Evolutionary conservation across 257 asterid species (phyloP).

Genomic region (Leptodermis oblonga): DNA sequence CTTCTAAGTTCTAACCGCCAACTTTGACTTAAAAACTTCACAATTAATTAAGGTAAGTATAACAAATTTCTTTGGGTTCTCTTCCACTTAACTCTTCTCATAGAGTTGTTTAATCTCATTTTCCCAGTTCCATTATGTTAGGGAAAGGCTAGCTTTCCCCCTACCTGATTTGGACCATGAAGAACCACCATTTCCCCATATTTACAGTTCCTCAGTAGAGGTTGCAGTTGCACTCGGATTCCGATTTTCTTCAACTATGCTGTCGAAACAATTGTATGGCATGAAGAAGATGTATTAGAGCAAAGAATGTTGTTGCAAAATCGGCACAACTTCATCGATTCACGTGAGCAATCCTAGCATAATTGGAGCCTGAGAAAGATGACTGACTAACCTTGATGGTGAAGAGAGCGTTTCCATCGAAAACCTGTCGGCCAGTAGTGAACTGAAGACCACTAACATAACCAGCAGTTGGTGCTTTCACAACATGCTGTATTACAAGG

Average conservation of each 20-base stretch:
- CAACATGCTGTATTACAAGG: slow-evolving; percentile 62
- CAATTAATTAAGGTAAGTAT: not conserved
- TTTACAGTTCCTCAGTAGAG: not conserved
- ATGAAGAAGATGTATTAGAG: not conserved
- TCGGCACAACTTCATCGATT: not conserved
- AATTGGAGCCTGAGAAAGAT: not conserved
- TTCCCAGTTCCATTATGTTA: not conserved
- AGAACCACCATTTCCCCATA: not conserved
- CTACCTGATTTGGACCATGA: not conserved
- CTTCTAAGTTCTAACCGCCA: not conserved
- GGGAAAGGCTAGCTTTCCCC: not conserved
- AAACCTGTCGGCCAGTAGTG: slow-evolving; percentile 76
- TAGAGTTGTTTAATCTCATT: not conserved
- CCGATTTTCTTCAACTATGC: slow-evolving; percentile 11
- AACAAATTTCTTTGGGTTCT: too few species aligned
- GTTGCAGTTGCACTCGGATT: too few species aligned
- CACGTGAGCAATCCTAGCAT: not conserved
- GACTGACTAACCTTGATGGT: slow-evolving; percentile 52
- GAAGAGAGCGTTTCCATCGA: slow-evolving; percentile 68
- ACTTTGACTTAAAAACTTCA: not conserved
- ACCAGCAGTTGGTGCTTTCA: slow-evolving; percentile 72
- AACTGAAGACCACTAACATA: slow-evolving; percentile 60
- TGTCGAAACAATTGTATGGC: not conserved
- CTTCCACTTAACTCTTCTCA: too few species aligned
- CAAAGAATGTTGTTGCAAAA: not conserved